phyloP scores from a whole-genome alignment of 176 grass and related monocot species.

The Elaeis guineensis region DNA sequence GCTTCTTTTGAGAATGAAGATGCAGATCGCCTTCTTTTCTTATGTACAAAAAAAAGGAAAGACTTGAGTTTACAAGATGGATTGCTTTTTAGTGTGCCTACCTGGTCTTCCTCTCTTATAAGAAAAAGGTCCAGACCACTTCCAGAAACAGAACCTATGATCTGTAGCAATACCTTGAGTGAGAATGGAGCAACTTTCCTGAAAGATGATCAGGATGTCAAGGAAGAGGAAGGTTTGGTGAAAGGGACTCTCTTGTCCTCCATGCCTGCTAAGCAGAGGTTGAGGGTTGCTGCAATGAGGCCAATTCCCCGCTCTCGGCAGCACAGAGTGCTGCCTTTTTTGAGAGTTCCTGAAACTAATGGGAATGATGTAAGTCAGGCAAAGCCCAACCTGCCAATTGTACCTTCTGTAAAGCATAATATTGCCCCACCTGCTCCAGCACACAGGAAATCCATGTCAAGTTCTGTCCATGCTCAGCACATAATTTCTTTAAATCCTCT shows the following conservation, averaged over 20 bases:
- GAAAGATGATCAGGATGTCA: too few species aligned
- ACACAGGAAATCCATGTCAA: slow-evolving; percentile 34
- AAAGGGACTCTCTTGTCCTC: too few species aligned
- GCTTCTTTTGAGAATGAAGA: slow-evolving; percentile 59
- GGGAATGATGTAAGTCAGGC: slow-evolving; percentile 24
- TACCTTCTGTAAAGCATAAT: slow-evolving; percentile 31
- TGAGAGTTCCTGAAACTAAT: slow-evolving; percentile 9
- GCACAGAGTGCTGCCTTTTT: slow-evolving; percentile 40
- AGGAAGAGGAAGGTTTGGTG: too few species aligned
- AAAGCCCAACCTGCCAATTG: slow-evolving; percentile 15
- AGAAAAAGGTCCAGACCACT: slow-evolving; percentile 24
- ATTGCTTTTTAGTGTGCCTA: slow-evolving; percentile 18
- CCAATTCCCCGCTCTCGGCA: slow-evolving; percentile 42
- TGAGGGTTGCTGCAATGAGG: slow-evolving; percentile 45
- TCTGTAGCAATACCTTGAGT: background rate
- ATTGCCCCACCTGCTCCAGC: slow-evolving; percentile 10
- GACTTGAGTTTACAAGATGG: slow-evolving; percentile 16
- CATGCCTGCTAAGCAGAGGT: slow-evolving; percentile 8
- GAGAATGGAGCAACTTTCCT: slow-evolving; percentile 13
- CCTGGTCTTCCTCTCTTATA: slow-evolving; percentile 34
- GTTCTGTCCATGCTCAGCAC: slow-evolving; percentile 5
- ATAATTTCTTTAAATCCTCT: slow-evolving; percentile 41
- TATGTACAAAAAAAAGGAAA: slow-evolving; percentile 31
- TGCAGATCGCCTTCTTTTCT: slow-evolving; percentile 58
- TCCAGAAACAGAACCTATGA: slow-evolving; percentile 16